These are phyloP conservation scores for Oryza meyeriana DNA, from an alignment of 176 grass and related monocot genomes.

Conservation along the genomic window DNA sequence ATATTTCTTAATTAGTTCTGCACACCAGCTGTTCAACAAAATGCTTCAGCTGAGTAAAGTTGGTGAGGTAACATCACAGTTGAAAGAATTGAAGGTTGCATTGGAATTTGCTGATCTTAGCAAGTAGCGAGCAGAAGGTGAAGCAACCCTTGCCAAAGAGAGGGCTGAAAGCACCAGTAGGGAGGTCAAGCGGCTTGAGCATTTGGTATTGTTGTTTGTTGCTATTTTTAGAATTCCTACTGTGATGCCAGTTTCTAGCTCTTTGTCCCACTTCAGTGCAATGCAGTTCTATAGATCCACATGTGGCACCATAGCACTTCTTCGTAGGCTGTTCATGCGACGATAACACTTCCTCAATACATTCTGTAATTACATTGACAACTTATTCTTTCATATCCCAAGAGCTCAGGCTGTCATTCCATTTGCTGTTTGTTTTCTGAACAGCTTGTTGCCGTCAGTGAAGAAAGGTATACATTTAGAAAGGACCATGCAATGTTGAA, in stretches of 20 bases:
- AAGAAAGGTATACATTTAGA: slow-evolving; percentile 80
- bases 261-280: not conserved
- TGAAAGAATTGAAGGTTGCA: slow-evolving; percentile 80
- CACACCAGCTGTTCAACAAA: too few relatives aligned
- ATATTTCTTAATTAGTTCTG: too few relatives aligned
- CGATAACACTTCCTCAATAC: slow-evolving; percentile 11
- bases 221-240: too few relatives aligned
- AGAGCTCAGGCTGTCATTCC: not conserved
- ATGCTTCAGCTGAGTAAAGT: slow-evolving; percentile 73
- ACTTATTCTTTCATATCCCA: not conserved
- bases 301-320: slow-evolving; percentile 6
- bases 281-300: not conserved
- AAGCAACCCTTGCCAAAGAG: too few relatives aligned
- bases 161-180: too few relatives aligned
- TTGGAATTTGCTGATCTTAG: too few relatives aligned
- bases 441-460: slow-evolving; percentile 80
- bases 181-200: too few relatives aligned
- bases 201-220: too few relatives aligned
- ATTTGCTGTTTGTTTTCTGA: slow-evolving; percentile 33
- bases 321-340: not conserved
- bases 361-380: slow-evolving; percentile 4
- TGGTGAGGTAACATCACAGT: slow-evolving; percentile 67
- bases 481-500: slow-evolving; percentile 45
- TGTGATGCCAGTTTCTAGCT: not conserved
- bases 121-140: too few relatives aligned